A percentile compares a stretch with the other conserved stretches of the same genome.
These are phyloP conservation scores for Paragyromitra xinjiangensis DNA, from an alignment of 495 filamentous ascomycete genomes.

Conservation along the genomic window DNA sequence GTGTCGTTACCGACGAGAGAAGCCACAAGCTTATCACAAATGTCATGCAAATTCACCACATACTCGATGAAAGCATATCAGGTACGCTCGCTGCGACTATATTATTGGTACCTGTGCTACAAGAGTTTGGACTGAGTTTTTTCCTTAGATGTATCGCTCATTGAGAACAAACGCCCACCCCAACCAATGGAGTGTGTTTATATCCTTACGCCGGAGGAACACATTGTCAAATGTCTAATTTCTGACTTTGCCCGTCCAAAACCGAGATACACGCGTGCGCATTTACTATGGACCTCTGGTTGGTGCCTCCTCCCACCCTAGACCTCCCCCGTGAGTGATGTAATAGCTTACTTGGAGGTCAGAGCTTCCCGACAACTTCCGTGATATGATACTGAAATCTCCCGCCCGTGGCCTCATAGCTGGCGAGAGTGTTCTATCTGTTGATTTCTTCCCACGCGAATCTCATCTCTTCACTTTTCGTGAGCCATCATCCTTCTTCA, in stretches of 20 bases:
- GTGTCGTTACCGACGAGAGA: constrained; percentile 83
- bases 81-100: constrained; percentile 66
- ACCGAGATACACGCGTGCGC: constrained; percentile 69
- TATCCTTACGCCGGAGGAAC: constrained; percentile 80
- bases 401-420: constrained; percentile 76
- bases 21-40: constrained; percentile 84
- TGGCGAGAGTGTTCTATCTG: constrained; percentile 74
- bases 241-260: constrained; percentile 84
- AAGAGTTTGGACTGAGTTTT: constrained; percentile 37
- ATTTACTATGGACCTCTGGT: constrained; percentile 88
- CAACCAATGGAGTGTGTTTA: constrained; percentile 96
- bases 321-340: constrained; percentile 55
- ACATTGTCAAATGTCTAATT: constrained; percentile 91
- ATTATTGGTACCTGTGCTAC: neutral
- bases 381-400: constrained; percentile 57
- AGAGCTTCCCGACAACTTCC: constrained; percentile 53
- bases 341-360: constrained; percentile 59
- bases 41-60: constrained; percentile 90
- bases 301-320: constrained; percentile 49
- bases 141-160: constrained; percentile 58
- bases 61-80: constrained; percentile 92
- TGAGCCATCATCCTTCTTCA: constrained; percentile 93
- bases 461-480: constrained; percentile 89
- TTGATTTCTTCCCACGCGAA: constrained; percentile 90
- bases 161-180: constrained; percentile 79